A percentile compares a stretch with the other conserved stretches of the same genome.
These are phyloP conservation scores for Prunus dulcis DNA, from an alignment of 306 rosid species.

Conservation along the genomic window DNA sequence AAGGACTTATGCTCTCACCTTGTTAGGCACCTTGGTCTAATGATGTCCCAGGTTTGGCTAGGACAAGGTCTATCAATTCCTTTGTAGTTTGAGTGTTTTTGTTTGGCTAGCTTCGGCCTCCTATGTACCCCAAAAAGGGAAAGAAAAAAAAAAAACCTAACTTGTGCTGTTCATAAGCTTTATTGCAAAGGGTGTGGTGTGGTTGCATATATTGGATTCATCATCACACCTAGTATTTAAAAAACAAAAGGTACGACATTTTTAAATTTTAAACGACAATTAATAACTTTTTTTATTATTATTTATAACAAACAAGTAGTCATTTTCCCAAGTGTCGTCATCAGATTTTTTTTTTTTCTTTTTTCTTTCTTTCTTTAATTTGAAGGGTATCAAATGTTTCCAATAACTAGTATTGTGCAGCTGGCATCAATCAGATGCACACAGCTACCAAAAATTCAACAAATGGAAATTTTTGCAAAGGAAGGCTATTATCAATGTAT, in stretches of 20 bases:
- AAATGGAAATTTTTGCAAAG: constrained; percentile 44
- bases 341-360: constrained; percentile 6
- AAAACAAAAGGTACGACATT: background rate
- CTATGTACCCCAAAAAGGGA: too few species aligned
- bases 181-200: background rate
- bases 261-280: background rate
- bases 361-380: background rate
- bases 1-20: too few species aligned
- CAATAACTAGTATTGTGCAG: constrained; percentile 45
- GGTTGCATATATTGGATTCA: background rate
- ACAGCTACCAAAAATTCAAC: constrained; percentile 33
- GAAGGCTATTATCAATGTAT: constrained; percentile 25
- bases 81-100: too few species aligned
- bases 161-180: background rate
- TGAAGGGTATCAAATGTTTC: constrained; percentile 42
- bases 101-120: too few species aligned
- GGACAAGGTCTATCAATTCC: too few species aligned
- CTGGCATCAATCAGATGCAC: constrained; percentile 46
- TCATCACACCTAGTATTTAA: background rate
- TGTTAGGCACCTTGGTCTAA: too few species aligned
- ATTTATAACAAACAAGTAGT: constrained; percentile 30
- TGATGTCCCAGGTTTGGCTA: too few species aligned
- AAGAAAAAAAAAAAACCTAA: background rate
- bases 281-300: background rate
- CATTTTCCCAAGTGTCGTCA: constrained; percentile 41